These are phyloP conservation scores for Corymbia calophylla DNA, from an alignment of 441 rosid species.

Conservation along the genomic window DNA sequence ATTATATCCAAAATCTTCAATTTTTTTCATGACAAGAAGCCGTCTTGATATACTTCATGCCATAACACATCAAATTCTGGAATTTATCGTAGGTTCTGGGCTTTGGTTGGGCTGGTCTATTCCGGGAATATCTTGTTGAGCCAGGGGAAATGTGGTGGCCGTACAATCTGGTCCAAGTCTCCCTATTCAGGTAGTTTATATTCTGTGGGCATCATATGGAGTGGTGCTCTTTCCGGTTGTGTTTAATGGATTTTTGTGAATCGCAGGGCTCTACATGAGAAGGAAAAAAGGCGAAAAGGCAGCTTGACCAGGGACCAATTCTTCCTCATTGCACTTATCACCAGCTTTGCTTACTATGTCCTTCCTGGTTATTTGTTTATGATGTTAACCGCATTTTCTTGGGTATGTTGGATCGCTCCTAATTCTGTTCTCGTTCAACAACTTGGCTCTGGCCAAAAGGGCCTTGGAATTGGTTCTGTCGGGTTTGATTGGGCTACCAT, in stretches of 20 bases:
- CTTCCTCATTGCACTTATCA: constrained; percentile 43
- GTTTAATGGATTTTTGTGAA: background rate
- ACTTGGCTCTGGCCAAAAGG: constrained; percentile 62
- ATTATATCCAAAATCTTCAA: background rate
- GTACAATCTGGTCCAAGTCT: constrained; percentile 61
- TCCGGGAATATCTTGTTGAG: constrained; percentile 65
- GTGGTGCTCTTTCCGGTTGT: background rate
- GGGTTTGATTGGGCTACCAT: constrained; percentile 71
- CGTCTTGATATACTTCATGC: background rate
- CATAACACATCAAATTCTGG: background rate
- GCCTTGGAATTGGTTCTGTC: constrained; percentile 61
- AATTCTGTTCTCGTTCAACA: constrained; percentile 58
- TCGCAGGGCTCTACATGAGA: constrained; percentile 62
- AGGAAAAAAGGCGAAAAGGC: constrained; percentile 39
- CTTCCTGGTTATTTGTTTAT: constrained; percentile 56
- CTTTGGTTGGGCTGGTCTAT: constrained; percentile 87
- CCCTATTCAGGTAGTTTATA: constrained; percentile 53
- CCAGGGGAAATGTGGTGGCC: constrained; percentile 98
- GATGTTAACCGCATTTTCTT: constrained; percentile 48
- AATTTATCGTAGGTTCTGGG: constrained; percentile 46
- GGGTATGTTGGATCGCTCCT: constrained; percentile 67
- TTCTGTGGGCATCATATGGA: background rate
- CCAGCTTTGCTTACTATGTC: constrained; percentile 60
- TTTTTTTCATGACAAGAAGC: background rate
- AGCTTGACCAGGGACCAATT: constrained; percentile 39